Percentiles rank a stretch among this genome's conserved stretches.
Evolutionary conservation across 495 filamentous ascomycete genomes (phyloP).

Genomic region (Lindgomyces ingoldianus): DNA sequence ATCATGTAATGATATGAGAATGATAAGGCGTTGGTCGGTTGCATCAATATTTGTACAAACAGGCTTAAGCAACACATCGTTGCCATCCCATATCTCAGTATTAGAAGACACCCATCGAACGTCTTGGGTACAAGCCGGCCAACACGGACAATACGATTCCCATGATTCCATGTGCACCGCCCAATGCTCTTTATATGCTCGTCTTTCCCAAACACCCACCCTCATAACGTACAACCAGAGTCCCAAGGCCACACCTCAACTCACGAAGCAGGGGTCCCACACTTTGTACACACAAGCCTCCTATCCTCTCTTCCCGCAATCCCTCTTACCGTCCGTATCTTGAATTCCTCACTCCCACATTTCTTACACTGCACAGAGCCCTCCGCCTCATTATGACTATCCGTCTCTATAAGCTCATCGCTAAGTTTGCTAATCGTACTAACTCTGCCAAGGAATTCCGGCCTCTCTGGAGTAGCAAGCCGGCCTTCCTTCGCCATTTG

Average conservation of each 20-base stretch:
- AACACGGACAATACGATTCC: no score
- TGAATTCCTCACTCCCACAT: conserved; percentile 57
- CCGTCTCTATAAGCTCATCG: conserved; percentile 8
- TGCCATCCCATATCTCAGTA: no score
- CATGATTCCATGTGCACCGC: no score
- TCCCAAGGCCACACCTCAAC: no score
- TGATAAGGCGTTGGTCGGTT: conserved; percentile 23
- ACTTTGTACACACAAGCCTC: conserved; percentile 56
- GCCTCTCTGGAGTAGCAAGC: conserved; percentile 11
- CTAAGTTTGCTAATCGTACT: conserved; percentile 31
- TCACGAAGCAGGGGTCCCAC: conserved; percentile 38
- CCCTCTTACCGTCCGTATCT: conserved; percentile 49
- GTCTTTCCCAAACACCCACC: no score
- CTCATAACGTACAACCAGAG: no score
- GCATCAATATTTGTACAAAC: no score
- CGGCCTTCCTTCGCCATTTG: background rate
- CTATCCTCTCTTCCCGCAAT: conserved; percentile 51
- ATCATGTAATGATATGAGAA: conserved; percentile 30
- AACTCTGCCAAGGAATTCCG: conserved; percentile 4
- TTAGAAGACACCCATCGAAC: no score
- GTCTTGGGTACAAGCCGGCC: no score
- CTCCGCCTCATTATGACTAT: conserved; percentile 41
- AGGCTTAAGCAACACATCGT: no score
- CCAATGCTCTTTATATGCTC: no score
- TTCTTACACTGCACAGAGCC: conserved; percentile 53